A percentile compares a stretch with the other conserved stretches of the same genome.
Evolutionary conservation across 192 early-diverging fungal genomes (phyloP).

Genomic region (Coemansia erecta): DNA sequence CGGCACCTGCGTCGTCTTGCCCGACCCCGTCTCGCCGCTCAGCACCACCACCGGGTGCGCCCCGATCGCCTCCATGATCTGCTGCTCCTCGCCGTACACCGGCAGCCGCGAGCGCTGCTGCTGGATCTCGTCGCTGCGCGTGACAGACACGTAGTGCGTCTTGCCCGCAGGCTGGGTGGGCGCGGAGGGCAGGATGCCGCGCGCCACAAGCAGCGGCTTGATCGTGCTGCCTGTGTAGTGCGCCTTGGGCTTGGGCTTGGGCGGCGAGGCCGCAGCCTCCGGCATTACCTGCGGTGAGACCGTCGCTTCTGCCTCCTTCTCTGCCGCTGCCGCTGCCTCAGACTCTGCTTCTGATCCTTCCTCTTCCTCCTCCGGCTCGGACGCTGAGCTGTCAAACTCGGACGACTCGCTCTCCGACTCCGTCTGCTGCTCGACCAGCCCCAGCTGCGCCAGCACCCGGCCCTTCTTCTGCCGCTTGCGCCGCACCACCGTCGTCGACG

Average conservation of each 20-base stretch:
- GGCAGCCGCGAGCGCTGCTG: slow-evolving; percentile 79
- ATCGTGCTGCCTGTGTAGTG: slow-evolving; percentile 43
- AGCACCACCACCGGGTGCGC: slow-evolving; percentile 86
- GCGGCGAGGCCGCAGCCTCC: too few relatives aligned
- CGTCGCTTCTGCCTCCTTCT: not conserved
- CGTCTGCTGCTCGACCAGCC: slow-evolving; percentile 15
- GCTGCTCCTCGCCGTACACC: slow-evolving; percentile 91
- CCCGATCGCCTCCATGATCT: slow-evolving; percentile 94
- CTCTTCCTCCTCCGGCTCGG: slow-evolving; percentile 40
- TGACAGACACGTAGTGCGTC: slow-evolving; percentile 73
- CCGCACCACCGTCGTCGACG: slow-evolving; percentile 40
- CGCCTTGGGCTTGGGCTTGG: slow-evolving; percentile 13
- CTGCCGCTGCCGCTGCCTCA: not conserved
- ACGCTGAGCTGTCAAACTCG: slow-evolving; percentile 76
- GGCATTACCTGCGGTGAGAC: too few relatives aligned
- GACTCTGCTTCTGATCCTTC: not conserved
- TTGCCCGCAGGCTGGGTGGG: slow-evolving; percentile 6
- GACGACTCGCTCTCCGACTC: slow-evolving; percentile 41
- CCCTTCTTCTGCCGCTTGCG: slow-evolving; percentile 57
- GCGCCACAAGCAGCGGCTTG: slow-evolving; percentile 25
- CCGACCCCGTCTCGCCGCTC: slow-evolving; percentile 97
- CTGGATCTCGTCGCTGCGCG: slow-evolving; percentile 73
- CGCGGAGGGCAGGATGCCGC: slow-evolving; percentile 7
- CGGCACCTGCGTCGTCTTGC: slow-evolving; percentile 96
- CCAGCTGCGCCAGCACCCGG: slow-evolving; percentile 40